Evolutionary conservation across 306 rosid species (phyloP).

Genomic region (Spatholobus suberectus): DNA sequence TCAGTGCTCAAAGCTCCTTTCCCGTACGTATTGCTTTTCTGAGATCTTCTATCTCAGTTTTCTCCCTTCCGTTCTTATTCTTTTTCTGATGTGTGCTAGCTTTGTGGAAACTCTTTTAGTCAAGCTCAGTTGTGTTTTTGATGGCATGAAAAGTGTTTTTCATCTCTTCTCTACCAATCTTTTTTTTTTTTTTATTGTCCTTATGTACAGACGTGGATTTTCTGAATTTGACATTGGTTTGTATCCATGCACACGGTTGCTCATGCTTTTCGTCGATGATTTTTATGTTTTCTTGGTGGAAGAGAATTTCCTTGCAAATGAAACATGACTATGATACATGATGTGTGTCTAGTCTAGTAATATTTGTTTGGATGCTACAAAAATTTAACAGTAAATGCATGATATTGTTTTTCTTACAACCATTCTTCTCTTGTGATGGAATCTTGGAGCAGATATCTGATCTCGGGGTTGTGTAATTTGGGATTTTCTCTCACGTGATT

Average conservation of each 20-base stretch:
- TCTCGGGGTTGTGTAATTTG: conserved; percentile 4
- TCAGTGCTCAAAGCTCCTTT: conserved; percentile 50
- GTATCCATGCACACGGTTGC: no score
- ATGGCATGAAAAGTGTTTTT: no score
- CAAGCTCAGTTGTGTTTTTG: no score
- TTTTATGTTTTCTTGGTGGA: no score
- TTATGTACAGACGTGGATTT: neutral
- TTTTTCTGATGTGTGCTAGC: neutral
- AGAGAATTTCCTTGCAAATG: no score
- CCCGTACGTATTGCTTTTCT: conserved; percentile 57
- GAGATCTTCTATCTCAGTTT: neutral
- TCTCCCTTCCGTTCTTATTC: neutral
- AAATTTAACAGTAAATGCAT: neutral
- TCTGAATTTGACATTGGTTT: conserved; percentile 27
- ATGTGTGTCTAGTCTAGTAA: neutral
- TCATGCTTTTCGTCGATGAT: conserved; percentile 13
- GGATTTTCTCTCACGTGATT: conserved; percentile 15
- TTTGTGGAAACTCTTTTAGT: no score
- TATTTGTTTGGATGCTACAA: conserved; percentile 2
- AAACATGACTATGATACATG: no score
- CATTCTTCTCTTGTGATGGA: neutral
- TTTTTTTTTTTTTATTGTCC: no score
- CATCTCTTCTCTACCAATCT: no score
- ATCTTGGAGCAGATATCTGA: neutral
- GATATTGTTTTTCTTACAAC: neutral